Conservation (phyloP, 352 stramenopile species). For the Pythium sp. region DNA sequence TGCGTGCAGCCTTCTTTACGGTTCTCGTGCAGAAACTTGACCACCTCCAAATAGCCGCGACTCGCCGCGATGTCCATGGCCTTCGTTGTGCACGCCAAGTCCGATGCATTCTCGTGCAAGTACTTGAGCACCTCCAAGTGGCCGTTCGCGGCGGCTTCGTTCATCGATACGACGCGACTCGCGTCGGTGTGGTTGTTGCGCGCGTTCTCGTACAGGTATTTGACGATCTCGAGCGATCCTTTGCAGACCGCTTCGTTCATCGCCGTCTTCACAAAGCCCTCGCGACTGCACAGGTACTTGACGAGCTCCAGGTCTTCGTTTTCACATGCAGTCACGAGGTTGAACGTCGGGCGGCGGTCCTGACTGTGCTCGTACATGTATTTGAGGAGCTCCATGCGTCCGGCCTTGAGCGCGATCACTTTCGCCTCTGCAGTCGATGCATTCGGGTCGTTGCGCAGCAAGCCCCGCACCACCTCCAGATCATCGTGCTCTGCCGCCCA, state of each 20-base stretch:
- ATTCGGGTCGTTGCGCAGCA: slow-evolving; percentile 33
- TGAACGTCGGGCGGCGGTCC: slow-evolving; percentile 36
- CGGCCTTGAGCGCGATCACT: slow-evolving; percentile 34
- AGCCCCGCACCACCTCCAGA: slow-evolving; percentile 23
- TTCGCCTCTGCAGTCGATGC: slow-evolving; percentile 43
- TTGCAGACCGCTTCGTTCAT: slow-evolving; percentile 45
- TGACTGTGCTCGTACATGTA: slow-evolving; percentile 52
- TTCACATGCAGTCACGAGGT: slow-evolving; percentile 37
- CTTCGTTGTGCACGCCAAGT: slow-evolving; percentile 24
- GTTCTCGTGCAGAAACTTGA: slow-evolving; percentile 37
- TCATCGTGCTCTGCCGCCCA: slow-evolving; percentile 44
- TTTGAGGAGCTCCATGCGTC: slow-evolving; percentile 44
- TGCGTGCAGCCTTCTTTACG: slow-evolving; percentile 30
- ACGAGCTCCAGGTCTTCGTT: slow-evolving; percentile 50
- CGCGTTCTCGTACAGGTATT: slow-evolving; percentile 42
- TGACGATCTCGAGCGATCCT: slow-evolving; percentile 46
- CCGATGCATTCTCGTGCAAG: slow-evolving; percentile 26
- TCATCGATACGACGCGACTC: slow-evolving; percentile 47
- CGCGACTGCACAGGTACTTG: slow-evolving; percentile 38
- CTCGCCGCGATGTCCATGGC: slow-evolving; percentile 32
- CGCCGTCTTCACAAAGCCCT: slow-evolving; percentile 56
- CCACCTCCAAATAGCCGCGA: slow-evolving; percentile 27
- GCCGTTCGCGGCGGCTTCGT: slow-evolving; percentile 33
- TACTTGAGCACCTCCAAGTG: slow-evolving; percentile 35
- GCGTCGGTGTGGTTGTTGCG: slow-evolving; percentile 38